A percentile compares a stretch with the other conserved stretches of the same genome.
These are phyloP conservation scores for Aquilaria malaccensis DNA, from an alignment of 345 rosid species.

Conservation along the genomic window DNA sequence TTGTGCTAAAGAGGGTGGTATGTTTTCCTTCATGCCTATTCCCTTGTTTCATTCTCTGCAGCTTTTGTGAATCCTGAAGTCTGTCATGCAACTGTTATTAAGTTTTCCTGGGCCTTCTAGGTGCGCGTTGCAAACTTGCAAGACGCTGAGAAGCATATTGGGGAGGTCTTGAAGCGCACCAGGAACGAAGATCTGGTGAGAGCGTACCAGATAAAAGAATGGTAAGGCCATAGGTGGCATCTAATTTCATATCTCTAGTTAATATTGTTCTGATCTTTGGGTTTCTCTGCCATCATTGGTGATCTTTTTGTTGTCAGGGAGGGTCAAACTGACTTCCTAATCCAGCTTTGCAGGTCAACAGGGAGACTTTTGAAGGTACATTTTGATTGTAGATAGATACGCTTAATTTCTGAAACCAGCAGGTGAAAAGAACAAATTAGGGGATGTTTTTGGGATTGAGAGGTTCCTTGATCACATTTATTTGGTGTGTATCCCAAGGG, in stretches of 20 bases:
- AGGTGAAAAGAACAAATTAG: too few species aligned
- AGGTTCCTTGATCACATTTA: too few species aligned
- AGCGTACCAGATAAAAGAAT: conserved; percentile 71
- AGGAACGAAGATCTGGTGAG: conserved; percentile 71
- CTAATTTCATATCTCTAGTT: background rate
- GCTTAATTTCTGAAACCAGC: too few species aligned
- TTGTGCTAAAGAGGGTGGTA: conserved; percentile 89
- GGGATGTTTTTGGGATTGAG: too few species aligned
- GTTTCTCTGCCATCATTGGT: background rate
- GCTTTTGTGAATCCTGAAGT: too few species aligned
- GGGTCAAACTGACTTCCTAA: conserved; percentile 64
- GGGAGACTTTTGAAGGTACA: conserved; percentile 75
- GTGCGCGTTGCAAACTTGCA: conserved; percentile 76
- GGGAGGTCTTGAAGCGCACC: conserved; percentile 75
- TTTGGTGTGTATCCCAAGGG: conserved; percentile 35
- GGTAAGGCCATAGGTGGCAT: conserved; percentile 26
- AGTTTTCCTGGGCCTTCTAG: conserved; percentile 16
- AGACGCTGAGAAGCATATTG: conserved; percentile 79
- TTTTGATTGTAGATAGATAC: background rate
- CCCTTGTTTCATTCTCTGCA: too few species aligned
- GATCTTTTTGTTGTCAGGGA: conserved; percentile 37
- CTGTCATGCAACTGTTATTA: background rate
- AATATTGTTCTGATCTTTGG: background rate
- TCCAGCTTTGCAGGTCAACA: conserved; percentile 64
- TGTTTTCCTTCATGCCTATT: conserved; percentile 9